A percentile compares a stretch with the other conserved stretches of the same genome.
phyloP scores from a whole-genome alignment of 148 eudicot genomes.

The Rhododendron griersonianum region DNA sequence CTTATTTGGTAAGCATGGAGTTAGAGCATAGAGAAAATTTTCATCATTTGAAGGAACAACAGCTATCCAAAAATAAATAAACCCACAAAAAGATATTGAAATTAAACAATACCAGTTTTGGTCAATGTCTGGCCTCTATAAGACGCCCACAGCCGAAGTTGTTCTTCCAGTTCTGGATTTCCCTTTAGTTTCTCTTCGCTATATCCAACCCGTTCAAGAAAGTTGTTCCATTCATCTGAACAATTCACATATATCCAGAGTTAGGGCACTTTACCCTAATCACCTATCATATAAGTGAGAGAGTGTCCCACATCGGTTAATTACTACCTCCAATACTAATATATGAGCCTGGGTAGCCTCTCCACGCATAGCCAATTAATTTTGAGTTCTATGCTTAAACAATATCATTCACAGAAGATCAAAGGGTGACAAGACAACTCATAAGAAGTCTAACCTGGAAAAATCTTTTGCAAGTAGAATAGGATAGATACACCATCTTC shows the following conservation, averaged over 20 bases:
- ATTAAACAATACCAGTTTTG: conserved; percentile 44
- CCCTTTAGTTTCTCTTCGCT: conserved; percentile 48
- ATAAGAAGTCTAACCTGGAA: conserved; percentile 43
- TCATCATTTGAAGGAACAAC: not conserved
- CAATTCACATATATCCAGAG: conserved; percentile 1
- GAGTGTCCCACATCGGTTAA: not conserved
- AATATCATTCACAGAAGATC: not conserved
- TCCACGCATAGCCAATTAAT: not conserved
- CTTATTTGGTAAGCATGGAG: conserved; percentile 22
- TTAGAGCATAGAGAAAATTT: conserved; percentile 1
- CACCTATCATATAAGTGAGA: not conserved
- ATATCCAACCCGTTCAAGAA: conserved; percentile 46
- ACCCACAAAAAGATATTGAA: not conserved
- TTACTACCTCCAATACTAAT: not conserved
- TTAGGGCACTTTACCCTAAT: conserved; percentile 1
- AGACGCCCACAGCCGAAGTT: conserved; percentile 64
- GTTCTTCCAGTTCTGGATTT: conserved; percentile 37
- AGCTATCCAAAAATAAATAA: not conserved
- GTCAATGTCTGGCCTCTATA: conserved; percentile 75
- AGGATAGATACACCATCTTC: conserved; percentile 73
- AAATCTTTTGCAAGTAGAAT: conserved; percentile 69
- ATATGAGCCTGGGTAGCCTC: not conserved
- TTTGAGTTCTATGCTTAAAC: not conserved
- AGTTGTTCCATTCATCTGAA: conserved; percentile 66
- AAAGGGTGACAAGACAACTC: not conserved